Percentiles rank a stretch among this genome's conserved stretches.
Conservation (phyloP, 2,329 filamentous ascomycete species). For the Ustulina deusta region DNA sequence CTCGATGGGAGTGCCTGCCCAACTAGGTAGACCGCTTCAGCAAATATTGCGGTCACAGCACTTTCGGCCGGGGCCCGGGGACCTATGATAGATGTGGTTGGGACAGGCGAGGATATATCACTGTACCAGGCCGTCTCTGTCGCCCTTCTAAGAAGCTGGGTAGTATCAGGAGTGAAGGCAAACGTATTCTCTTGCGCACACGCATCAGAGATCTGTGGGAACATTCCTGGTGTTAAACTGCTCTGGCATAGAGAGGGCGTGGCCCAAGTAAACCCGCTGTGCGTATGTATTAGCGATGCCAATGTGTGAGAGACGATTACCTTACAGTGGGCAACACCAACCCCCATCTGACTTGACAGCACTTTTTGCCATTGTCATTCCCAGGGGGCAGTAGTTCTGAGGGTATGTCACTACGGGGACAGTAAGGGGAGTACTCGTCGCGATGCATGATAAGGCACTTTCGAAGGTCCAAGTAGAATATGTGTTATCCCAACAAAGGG, state of each 20-base stretch:
- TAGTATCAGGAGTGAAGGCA: neutral
- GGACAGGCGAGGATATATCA: neutral
- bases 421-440: neutral
- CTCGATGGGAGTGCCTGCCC: neutral
- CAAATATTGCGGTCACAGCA: neutral
- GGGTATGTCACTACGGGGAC: slow-evolving; percentile 2
- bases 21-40: slow-evolving; percentile 16
- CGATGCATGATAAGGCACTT: slow-evolving; percentile 9
- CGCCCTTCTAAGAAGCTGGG: neutral
- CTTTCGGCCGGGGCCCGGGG: neutral
- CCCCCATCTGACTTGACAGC: neutral
- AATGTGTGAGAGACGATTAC: neutral
- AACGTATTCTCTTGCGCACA: neutral
- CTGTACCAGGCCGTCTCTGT: neutral
- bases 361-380: slow-evolving; percentile 15
- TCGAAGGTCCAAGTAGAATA: slow-evolving; percentile 12
- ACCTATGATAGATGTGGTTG: neutral
- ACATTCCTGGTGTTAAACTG: neutral
- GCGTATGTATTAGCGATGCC: slow-evolving; percentile 3
- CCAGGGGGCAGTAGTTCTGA: slow-evolving; percentile 8
- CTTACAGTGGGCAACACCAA: slow-evolving; percentile 29
- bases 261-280: slow-evolving; percentile 18
- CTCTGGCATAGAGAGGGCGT: slow-evolving; percentile 6
- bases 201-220: neutral
- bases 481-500: slow-evolving; percentile 20